Evolutionary conservation across 306 rosid species (phyloP), one percentile per base, ranked within the genome.

Genomic region (Trifolium pratense): DNA sequence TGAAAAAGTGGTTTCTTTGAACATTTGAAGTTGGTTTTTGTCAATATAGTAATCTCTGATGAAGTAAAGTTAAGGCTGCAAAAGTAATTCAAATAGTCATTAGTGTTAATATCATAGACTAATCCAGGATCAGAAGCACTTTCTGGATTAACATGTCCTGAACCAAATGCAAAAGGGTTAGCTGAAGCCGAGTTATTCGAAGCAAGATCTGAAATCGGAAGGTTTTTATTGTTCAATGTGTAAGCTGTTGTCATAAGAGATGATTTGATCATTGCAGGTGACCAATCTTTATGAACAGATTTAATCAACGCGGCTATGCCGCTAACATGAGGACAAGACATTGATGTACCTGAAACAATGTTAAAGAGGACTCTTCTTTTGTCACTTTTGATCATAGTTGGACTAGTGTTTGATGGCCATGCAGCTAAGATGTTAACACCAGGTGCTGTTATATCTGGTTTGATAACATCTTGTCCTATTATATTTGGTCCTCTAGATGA

Each of bases 281-380:
- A 66, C 71, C 71, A 66, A 9, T 66, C 57, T 66, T 66, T 66
- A 4, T 66, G 74, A 5, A 76, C 48, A 10, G 71, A 55, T 74
- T 3, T 90, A 57, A 66, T 13, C 57, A 66, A 21, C 6, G 71
- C 71, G 0, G 90, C 93, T 23, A 88, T 2, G 39, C 97, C 97
- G 68, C 93, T 88, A 11, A 74, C 97, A 81, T 91, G 93, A 66
- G 93, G 92, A 40, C 97, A 91, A 32, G 97, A 88, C 97, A 91
- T 90, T 39, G 97, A 91, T 34, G 97, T 88, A 16, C 96, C 93
- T n/a, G 96, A 90, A 18, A 85, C 46, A 10, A 90, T 83, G 70
- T 90, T 88, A 45, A 85, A 90, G 1, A 80, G 18, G 1, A 78
- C 87, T n/a, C 73, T 84, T 76, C 93, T 86, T 63, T 83, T 85